These are phyloP conservation scores for Melastoma candidum DNA, from an alignment of 441 rosid genomes.

Conservation along the genomic window DNA sequence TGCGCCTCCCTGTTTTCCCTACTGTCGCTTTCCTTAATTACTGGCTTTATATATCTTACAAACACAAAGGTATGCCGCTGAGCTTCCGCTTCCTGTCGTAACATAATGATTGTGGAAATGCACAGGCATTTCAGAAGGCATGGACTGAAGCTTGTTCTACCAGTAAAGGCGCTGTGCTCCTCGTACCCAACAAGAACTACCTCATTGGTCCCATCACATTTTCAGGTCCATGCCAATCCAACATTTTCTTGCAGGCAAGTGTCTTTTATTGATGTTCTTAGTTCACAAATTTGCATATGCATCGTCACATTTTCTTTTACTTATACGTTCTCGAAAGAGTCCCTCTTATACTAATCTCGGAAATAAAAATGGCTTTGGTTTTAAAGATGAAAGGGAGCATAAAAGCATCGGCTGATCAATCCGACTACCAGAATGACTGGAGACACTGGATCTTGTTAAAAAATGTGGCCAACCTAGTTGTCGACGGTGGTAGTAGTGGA, in stretches of 20 bases:
- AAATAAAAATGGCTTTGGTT: too few relatives aligned
- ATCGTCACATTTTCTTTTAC: not conserved
- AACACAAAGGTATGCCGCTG: not conserved
- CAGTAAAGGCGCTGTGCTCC: constrained; percentile 25
- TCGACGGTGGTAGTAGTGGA: constrained; percentile 54
- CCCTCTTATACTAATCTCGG: too few relatives aligned
- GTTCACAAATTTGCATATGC: not conserved
- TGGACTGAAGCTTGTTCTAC: constrained; percentile 69
- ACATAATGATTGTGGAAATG: not conserved
- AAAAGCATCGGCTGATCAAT: constrained; percentile 45
- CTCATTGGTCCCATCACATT: constrained; percentile 39
- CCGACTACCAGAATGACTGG: constrained; percentile 36
- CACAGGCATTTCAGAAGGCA: constrained; percentile 57
- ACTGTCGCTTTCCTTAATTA: not conserved
- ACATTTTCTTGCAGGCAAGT: constrained; percentile 42
- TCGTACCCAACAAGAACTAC: constrained; percentile 43
- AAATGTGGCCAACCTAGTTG: constrained; percentile 26
- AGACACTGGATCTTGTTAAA: constrained; percentile 62
- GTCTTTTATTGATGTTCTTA: too few relatives aligned
- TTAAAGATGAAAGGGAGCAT: constrained; percentile 52
- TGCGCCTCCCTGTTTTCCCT: not conserved
- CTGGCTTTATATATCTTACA: too few relatives aligned
- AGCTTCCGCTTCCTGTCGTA: not conserved
- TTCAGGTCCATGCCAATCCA: constrained; percentile 65
- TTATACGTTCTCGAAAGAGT: too few relatives aligned